Evolutionary conservation across 139 green algal genomes (phyloP).

Genomic region (Chlamydomonas sp.): DNA sequence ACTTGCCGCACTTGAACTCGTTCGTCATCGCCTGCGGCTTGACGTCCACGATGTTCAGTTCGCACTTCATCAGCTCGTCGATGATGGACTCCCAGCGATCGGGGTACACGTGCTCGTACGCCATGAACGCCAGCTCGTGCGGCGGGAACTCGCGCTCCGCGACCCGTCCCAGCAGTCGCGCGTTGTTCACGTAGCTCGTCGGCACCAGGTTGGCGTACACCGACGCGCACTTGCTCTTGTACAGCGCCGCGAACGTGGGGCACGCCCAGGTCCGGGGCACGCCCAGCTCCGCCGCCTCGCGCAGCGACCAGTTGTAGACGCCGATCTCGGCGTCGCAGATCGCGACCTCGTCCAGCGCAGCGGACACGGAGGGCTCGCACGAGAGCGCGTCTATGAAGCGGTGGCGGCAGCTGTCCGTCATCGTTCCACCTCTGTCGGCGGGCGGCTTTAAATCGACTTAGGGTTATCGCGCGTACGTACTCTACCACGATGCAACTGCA

Average conservation of each 20-base stretch:
- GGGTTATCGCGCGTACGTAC: too few species aligned
- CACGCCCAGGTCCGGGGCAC: constrained; percentile 2
- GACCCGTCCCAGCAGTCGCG: not conserved
- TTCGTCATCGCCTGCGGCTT: constrained; percentile 13
- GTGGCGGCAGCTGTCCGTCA: too few species aligned
- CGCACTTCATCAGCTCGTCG: not conserved
- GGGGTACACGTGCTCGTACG: constrained; percentile 1
- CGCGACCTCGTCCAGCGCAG: not conserved
- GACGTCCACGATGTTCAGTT: not conserved
- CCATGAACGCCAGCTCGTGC: constrained; percentile 10
- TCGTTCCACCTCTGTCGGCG: too few species aligned
- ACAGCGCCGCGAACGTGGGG: constrained; percentile 1
- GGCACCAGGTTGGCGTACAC: not conserved
- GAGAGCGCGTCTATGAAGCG: too few species aligned
- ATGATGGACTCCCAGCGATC: constrained; percentile 10
- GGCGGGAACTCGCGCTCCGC: not conserved
- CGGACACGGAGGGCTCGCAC: too few species aligned
- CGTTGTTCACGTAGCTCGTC: constrained; percentile 4
- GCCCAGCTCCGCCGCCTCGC: not conserved
- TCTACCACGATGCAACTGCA: too few species aligned
- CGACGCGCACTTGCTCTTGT: constrained; percentile 2
- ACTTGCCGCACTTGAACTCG: constrained; percentile 10
- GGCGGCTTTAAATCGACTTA: too few species aligned
- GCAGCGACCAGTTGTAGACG: constrained; percentile 11
- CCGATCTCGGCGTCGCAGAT: not conserved